Base-by-base conservation (phyloP, 306 rosid genomes). In the Echinosophora koreensis region DNA sequence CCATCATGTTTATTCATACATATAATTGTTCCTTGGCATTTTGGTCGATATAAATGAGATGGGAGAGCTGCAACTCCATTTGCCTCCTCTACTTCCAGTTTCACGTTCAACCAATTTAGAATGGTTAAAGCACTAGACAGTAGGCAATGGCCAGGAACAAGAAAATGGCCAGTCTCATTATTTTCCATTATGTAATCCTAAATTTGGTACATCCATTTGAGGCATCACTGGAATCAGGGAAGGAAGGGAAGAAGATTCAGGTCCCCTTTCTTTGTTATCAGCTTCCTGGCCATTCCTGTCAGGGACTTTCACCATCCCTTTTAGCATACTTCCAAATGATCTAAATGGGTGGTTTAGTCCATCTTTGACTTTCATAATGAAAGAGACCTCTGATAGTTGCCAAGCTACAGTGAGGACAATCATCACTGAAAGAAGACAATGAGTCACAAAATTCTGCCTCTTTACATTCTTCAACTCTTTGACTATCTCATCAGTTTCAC, bases 351-450 rank as follows among this genome's bases (percentile, higher is more conserved):
- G 32, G 66, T 6, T 86, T 4, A 94, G 6, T 35, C 94, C 90
- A 3, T 92, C 73, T 69, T 62, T 92, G 4, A 92, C 46, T 82
- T 78, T 84, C 82, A 81, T 28, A n/a, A 92, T n/a, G 9, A 95
- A 65, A 37, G 93, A 81, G 1, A 86, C 87, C 77, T 95, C 93
- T 32, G 98, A 95, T 27, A 90, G 35, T 74, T 95, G 97, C 97
- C 98, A 95, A 72, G 83, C 84, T 49, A 89, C 8, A 1, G 96
- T 95, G 47, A 95, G 83, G 3, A 86, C 90, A 62, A 95, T 87
- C 97, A 92, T 77, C 79, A 28, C 85, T 10, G 98, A 92, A 67
- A 95, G 92, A 85, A 95, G 97, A 74, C 97, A 92, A 32, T 92
- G 92, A 30, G 96, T 90, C 13, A 90, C 66, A 15, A 78, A 72